Percentiles rank a stretch among this genome's conserved stretches.
phyloP scores from a whole-genome alignment of 2,329 filamentous ascomycete genomes.

The Colletotrichum sp. region DNA sequence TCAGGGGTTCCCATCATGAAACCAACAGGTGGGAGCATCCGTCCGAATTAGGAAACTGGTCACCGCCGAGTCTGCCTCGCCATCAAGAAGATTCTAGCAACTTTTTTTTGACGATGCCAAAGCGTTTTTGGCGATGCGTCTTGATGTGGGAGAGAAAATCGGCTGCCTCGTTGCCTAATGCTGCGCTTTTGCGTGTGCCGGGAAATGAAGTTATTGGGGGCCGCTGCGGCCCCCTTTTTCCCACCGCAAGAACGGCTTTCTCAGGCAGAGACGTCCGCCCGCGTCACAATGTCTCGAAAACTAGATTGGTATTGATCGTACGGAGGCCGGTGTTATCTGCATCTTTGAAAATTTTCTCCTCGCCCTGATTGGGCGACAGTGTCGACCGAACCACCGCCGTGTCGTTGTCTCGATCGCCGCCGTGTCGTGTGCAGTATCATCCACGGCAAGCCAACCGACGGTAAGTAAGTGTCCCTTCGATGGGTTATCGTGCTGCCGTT shows the following conservation, averaged over 20 bases:
- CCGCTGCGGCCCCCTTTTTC: not conserved
- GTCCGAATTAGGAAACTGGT: not conserved
- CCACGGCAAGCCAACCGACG: fast-evolving
- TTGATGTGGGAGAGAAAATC: not conserved
- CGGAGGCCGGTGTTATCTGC: not conserved
- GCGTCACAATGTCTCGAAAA: not conserved
- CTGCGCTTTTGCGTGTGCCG: not conserved
- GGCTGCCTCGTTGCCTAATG: not conserved
- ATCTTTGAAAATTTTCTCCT: not conserved
- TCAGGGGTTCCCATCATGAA: not conserved
- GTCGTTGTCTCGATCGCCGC: not conserved
- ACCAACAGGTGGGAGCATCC: not conserved
- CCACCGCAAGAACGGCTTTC: not conserved
- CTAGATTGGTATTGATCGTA: not conserved
- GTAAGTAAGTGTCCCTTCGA: not conserved
- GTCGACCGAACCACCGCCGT: fast-evolving
- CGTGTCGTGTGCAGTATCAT: not conserved
- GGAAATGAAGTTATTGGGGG: not conserved
- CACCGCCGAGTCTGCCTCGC: not conserved
- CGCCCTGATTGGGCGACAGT: not conserved
- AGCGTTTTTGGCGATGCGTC: not conserved
- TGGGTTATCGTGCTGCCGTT: fast-evolving
- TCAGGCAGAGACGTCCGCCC: not conserved
- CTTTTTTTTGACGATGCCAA: not conserved
- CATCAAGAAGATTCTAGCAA: not conserved